Percentiles rank a stretch among this genome's conserved stretches.
Conservation (phyloP, 768 basidiomycete genomes). For the Dioszegia hungarica region DNA sequence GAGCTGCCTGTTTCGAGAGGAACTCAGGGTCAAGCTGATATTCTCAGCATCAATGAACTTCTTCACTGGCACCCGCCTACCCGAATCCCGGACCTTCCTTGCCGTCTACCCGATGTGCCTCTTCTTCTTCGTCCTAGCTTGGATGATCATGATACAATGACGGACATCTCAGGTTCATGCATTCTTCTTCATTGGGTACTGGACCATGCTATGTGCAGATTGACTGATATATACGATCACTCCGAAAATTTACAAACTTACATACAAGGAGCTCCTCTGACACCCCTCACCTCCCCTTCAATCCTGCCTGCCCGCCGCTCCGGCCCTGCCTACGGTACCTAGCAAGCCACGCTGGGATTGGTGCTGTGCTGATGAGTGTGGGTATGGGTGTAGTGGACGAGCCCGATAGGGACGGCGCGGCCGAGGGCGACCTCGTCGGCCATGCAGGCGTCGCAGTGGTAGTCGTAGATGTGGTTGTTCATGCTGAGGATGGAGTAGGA, state of each 20-base stretch:
- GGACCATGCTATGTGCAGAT: not conserved
- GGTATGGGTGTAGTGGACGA: not conserved
- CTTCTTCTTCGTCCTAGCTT: constrained; percentile 89
- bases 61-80: constrained; percentile 89
- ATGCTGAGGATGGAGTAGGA: constrained; percentile 24
- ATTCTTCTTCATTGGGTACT: not conserved
- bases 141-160: constrained; percentile 93
- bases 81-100: constrained; percentile 78
- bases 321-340: no score
- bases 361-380: not conserved
- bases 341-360: not conserved
- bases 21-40: not conserved
- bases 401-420: not conserved
- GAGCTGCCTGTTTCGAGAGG: constrained; percentile 31
- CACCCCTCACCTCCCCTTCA: no score
- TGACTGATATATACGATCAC: no score
- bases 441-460: constrained; percentile 26
- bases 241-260: constrained; percentile 1
- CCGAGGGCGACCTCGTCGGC: constrained; percentile 11
- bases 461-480: constrained; percentile 30
- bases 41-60: constrained; percentile 85
- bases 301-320: no score
- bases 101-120: constrained; percentile 93
- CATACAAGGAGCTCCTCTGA: not conserved
- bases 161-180: not conserved